These are phyloP conservation scores for Xylariales sp. DNA, from an alignment of 2,329 filamentous ascomycete species.

Conservation along the genomic window DNA sequence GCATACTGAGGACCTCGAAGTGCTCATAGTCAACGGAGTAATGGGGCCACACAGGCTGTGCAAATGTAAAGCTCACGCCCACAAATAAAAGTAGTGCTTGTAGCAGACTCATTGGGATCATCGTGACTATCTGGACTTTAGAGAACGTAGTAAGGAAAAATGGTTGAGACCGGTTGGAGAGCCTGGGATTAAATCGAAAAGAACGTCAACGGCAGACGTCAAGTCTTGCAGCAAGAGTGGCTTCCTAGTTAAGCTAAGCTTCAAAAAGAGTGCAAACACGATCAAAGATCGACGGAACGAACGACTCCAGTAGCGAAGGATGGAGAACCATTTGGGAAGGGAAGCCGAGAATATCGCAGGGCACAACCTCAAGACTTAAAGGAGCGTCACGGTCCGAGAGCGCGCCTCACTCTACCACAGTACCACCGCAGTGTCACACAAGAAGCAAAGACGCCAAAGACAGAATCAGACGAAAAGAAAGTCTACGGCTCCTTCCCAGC, in stretches of 20 bases:
- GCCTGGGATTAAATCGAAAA: neutral
- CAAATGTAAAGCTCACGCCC: constrained; percentile 25
- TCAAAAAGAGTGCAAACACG: neutral
- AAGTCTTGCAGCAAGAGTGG: no score
- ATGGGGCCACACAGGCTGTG: constrained; percentile 29
- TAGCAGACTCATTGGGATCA: constrained; percentile 29
- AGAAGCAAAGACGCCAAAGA: no score
- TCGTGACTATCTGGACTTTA: constrained; percentile 10
- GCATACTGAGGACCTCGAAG: constrained; percentile 39
- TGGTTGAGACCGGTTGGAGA: neutral
- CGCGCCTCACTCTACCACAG: no score
- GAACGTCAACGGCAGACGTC: neutral
- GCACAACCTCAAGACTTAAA: no score
- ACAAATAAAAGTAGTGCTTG: constrained; percentile 26
- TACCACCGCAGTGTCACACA: no score
- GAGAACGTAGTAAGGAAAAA: neutral
- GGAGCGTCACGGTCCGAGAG: no score
- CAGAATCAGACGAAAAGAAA: no score
- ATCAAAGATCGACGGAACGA: constrained; percentile 1
- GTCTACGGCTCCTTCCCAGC: no score
- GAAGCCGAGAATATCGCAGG: no score
- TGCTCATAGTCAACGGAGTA: constrained; percentile 37
- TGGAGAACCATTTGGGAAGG: no score
- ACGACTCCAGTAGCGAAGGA: neutral
- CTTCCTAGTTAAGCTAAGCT: neutral